Evolutionary conservation across 148 eudicot species (phyloP), one percentile per base, ranked within the genome.

Genomic region (Amaranthus hypochondriacus): DNA sequence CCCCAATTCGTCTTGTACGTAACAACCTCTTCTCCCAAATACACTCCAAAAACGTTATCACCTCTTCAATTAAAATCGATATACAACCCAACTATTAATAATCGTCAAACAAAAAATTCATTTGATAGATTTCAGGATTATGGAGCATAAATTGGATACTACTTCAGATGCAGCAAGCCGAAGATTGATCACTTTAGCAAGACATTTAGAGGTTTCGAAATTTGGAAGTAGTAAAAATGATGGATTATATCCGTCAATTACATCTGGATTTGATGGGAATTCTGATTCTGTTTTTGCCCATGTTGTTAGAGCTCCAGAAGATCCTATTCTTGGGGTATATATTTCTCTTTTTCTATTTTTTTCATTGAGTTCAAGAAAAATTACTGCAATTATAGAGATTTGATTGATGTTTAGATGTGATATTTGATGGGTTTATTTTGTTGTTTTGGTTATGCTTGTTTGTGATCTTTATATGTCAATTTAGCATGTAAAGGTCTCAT

Each of bases 271-370:
- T 58, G 73, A 62, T 52, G 80, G 65, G 39, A 65, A 75, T 69
- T 91, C 96, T 8, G 59, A 77, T 69, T 91, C 97, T 4, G 96
- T 88, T 9, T 95, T 95, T 73, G 80, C 76, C 66, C 96, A 95
- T 76, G 78, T 95, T 49, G 81, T 66, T 78, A 85, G 81, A 65
- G 99, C 89, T 62, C 99, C 97, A 51, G 99, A 95, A 86, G 99
- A 95, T 87, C 91, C 99, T 5, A 92, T 95, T 73, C 94, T 95
- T 71, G 99, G 99, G 82, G 99, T 95, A 84, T 50, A 12, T 61
- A 49, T 57, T 58, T 43, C 68, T 71, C 68, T 28, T 62, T 73
- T 62, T 15, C 11, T 66, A 0, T 5, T 64, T 44, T 57, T 66
- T 0, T 55, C 2, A 12, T 28, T 65, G 49, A 67, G 48, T 70